Conservation (phyloP, 805 yeast species). For the Sugiyamaella lignohabitans region DNA sequence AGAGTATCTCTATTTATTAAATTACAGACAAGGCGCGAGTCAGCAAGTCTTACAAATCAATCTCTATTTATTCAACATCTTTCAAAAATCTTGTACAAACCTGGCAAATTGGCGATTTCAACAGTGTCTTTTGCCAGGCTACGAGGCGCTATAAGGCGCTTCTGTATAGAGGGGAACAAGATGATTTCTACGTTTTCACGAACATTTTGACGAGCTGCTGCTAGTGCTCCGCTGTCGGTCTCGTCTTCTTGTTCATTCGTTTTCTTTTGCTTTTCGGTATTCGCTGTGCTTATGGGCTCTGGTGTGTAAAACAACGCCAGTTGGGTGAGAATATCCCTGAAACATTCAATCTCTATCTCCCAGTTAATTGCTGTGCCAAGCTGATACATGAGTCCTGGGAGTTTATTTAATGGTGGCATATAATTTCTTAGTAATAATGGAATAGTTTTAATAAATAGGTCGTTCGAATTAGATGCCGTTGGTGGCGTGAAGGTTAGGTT, state of each 20-base stretch:
- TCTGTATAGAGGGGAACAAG: conserved; percentile 60
- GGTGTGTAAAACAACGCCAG: conserved; percentile 73
- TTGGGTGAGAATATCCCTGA: conserved; percentile 58
- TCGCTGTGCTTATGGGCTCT: conserved; percentile 37
- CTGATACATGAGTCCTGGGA: conserved; percentile 61
- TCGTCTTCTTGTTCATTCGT: too few species aligned
- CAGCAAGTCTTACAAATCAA: too few species aligned
- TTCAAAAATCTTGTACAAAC: conserved; percentile 85
- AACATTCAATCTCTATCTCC: conserved; percentile 61
- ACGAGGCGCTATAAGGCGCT: conserved; percentile 58
- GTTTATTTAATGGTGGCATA: conserved; percentile 53
- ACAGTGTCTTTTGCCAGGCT: conserved; percentile 49
- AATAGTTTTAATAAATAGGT: conserved; percentile 38
- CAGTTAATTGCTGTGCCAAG: conserved; percentile 57
- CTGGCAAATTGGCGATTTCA: conserved; percentile 88
- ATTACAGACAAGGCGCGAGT: too few species aligned
- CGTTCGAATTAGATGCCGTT: conserved; percentile 26
- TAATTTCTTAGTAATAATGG: conserved; percentile 68
- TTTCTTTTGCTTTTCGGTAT: conserved; percentile 21
- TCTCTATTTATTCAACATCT: conserved; percentile 47
- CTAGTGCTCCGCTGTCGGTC: too few species aligned
- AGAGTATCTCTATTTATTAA: conserved; percentile 12
- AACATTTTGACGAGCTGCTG: conserved; percentile 23
- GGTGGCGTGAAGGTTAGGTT: conserved; percentile 38
- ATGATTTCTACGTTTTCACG: conserved; percentile 45